Evolutionary conservation across 306 rosid genomes (phyloP).

Genomic region (Morella rubra): DNA sequence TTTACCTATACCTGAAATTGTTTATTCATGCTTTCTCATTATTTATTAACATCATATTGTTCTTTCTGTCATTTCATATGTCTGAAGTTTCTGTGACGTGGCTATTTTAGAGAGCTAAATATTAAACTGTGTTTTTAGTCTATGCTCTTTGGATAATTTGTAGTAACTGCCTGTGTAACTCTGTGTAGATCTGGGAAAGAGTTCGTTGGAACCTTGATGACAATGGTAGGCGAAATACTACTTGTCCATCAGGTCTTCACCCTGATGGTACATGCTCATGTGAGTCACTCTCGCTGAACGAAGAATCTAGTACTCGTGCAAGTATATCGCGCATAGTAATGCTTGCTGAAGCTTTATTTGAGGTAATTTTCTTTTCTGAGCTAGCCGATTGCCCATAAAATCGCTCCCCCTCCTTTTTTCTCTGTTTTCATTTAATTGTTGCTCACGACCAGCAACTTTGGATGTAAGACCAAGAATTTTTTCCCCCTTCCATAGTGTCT

Average conservation of each 20-base stretch:
- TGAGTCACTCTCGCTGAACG: constrained; percentile 57
- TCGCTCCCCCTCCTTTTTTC: background rate
- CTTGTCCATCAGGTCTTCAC: constrained; percentile 89
- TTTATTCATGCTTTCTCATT: background rate
- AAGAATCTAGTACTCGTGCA: constrained; percentile 81
- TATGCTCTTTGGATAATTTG: background rate
- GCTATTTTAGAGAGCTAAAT: background rate
- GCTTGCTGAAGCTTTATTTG: constrained; percentile 96
- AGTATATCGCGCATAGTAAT: constrained; percentile 96
- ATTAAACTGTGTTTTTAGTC: no score
- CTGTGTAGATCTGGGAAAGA: constrained; percentile 85
- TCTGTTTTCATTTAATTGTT: background rate
- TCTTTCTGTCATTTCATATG: background rate
- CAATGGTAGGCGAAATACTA: constrained; percentile 49
- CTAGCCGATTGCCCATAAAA: background rate
- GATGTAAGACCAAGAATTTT: background rate
- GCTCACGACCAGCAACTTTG: background rate
- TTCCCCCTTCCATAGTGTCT: background rate
- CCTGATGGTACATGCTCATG: constrained; percentile 87
- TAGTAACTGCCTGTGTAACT: constrained; percentile 28
- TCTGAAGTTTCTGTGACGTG: background rate
- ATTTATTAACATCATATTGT: background rate
- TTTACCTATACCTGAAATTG: background rate
- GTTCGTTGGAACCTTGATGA: constrained; percentile 82
- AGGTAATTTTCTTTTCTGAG: constrained; percentile 51